A percentile compares a stretch with the other conserved stretches of the same genome.
Conservation (phyloP, 768 basidiomycete genomes). For the Mycena belliarum region DNA sequence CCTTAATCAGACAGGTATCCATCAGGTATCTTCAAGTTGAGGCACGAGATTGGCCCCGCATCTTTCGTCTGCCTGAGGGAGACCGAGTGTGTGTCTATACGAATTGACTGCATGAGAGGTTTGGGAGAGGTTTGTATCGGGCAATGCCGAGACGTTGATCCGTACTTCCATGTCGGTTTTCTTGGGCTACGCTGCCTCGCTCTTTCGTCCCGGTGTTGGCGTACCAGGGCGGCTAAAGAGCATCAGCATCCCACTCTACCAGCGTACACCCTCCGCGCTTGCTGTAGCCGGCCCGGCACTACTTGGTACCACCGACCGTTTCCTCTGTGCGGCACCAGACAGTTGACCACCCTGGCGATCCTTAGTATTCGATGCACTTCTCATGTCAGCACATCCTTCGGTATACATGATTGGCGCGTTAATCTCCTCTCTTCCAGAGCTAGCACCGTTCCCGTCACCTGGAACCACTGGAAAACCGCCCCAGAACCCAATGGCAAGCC, state of each 20-base stretch:
- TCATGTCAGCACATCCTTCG: neutral
- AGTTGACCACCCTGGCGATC: neutral
- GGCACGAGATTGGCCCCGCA: no score
- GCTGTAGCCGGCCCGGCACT: slow-evolving; percentile 1
- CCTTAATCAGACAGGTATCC: no score
- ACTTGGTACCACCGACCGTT: slow-evolving; percentile 2
- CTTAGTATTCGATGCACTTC: slow-evolving; percentile 4
- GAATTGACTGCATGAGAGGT: no score
- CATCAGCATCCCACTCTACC: neutral
- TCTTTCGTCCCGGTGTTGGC: neutral
- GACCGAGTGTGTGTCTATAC: no score
- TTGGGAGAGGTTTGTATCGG: no score
- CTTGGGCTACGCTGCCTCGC: slow-evolving; percentile 5
- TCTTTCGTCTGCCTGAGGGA: no score
- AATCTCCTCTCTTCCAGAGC: neutral
- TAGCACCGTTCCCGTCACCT: slow-evolving; percentile 13
- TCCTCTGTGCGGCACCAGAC: neutral
- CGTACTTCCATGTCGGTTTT: neutral
- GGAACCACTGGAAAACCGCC: slow-evolving; percentile 8
- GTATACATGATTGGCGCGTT: neutral
- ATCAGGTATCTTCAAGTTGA: no score
- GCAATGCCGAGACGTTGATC: no score
- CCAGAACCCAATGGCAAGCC: neutral
- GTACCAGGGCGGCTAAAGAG: slow-evolving; percentile 2
- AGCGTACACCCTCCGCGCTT: slow-evolving; percentile 4